Evolutionary conservation across 148 eudicot genomes (phyloP), one percentile per base, ranked within the genome.

Genomic region (Euryodendron excelsum): DNA sequence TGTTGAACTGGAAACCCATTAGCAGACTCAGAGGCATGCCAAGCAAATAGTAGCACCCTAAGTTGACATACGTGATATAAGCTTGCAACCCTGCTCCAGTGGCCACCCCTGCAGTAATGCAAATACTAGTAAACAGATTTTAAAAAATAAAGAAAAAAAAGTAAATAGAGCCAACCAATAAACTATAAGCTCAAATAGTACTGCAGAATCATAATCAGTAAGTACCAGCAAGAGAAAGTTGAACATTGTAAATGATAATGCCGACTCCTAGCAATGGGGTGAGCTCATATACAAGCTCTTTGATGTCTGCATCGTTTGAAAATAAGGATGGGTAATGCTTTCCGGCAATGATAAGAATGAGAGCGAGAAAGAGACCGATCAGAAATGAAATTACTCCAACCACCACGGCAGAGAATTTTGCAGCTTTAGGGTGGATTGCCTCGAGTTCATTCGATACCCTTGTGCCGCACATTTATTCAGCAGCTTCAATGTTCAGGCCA

Each of bases 81-180:
- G 78, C 53, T 78, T 88, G 91, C 91, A 89, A 88, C 62, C 91
- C 91, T 48, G 88, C 87, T 21, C 91, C 91, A 59, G 81, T 84
- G 7, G 91, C 91, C 45, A 85, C 88, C 36, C 90, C 90, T 86
- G 79, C 74, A 28, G 18, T 36, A 75, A 25, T 20, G 37, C 17
- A 4, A 20, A 14, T 1, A n/a, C 41, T 27, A n/a, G n/a, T n/a
- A n/a, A n/a, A n/a, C n/a, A n/a, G n/a, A n/a, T n/a, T n/a, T n/a
- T n/a, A n/a, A n/a, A n/a, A n/a, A n/a, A n/a, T n/a, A n/a, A n/a
- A n/a, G n/a, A n/a, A n/a, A n/a, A n/a, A n/a, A n/a, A n/a, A n/a
- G n/a, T n/a, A n/a, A n/a, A n/a, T n/a, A 28, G 8, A 60, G 0
- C 6, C 41, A 41, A 41, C 45, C 4, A 41, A 52, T 17, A 52